Evolutionary conservation across 2,329 filamentous ascomycete species (phyloP).

Genomic region (Botrytis byssoidea): DNA sequence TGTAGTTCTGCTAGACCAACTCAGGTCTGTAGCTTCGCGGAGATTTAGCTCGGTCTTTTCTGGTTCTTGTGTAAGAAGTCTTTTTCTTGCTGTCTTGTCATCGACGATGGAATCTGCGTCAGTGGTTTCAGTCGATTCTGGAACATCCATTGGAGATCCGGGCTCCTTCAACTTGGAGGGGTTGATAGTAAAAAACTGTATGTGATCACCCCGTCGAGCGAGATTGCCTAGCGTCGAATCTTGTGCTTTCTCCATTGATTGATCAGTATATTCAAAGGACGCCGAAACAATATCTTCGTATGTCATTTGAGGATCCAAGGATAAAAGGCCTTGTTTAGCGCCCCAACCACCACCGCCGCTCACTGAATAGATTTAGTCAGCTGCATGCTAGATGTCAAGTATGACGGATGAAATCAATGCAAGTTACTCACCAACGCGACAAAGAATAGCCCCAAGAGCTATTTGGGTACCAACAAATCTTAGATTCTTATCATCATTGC

Average conservation of each 20-base stretch:
- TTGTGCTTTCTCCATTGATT: constrained; percentile 37
- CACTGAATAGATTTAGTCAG: constrained; percentile 44
- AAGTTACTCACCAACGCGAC: constrained; percentile 36
- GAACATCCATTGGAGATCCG: not conserved
- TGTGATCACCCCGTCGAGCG: constrained; percentile 59
- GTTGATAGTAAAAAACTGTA: constrained; percentile 62
- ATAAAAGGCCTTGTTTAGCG: constrained; percentile 72
- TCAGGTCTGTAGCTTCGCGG: not conserved
- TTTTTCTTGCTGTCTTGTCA: not conserved
- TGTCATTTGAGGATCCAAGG: constrained; percentile 67
- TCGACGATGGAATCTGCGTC: not conserved
- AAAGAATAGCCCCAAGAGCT: constrained; percentile 31
- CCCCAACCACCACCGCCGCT: constrained; percentile 87
- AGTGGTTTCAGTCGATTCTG: not conserved
- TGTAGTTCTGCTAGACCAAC: constrained; percentile 27
- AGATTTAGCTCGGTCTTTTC: not conserved
- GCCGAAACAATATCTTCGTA: constrained; percentile 52
- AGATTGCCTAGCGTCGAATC: constrained; percentile 50
- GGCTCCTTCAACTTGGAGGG: constrained; percentile 17
- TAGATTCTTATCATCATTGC: constrained; percentile 4
- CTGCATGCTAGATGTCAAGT: constrained; percentile 20
- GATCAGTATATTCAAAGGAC: constrained; percentile 48
- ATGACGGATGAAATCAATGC: not conserved
- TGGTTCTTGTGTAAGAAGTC: not conserved
- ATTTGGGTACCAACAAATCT: constrained; percentile 31